Evolutionary conservation across 192 early-diverging fungal species (phyloP), one percentile per base, ranked within the genome.

Genomic region (Coemansia sp.): DNA sequence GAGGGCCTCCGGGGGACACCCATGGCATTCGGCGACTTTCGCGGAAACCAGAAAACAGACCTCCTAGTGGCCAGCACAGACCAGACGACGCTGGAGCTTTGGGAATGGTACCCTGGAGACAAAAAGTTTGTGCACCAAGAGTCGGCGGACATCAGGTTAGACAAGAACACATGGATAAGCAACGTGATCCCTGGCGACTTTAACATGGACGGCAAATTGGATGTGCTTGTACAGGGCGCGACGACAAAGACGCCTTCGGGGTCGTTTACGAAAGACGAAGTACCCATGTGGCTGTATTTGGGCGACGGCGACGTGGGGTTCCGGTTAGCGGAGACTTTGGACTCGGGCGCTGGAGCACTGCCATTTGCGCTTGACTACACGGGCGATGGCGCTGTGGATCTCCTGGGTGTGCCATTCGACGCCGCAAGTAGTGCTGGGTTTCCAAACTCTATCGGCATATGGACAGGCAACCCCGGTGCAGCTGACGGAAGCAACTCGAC

Each of bases 101-200:
- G 91, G 69, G 72, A 85, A 23, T 94, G 93, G 94, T 72, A 90
- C 56, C 85, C 87, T 26, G 61, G 85, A 14, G 51, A 21, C 30
- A 82, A 84, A 62, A 62, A 46, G 53, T 89, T 87, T 67, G 64
- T 16, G 12, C 62, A 85, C 33, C 36, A 84, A 18, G 62, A 81
- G 7, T 74, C 82, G 4, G 85, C 90, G 15, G 86, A 84, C 36
- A 84, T 89, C 23, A 78, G 77, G 43, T 38, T 71, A 1, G 63
- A 67, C 11, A 63, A 61, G 30, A 73, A 73, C 5, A 70, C 87
- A 45, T 66, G 86, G 5, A 88, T 91, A 44, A 89, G 86, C 60
- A 94, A 92, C 65, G 86, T 94, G 24, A 81, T 95, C 21, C 88
- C 92, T 3, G 92, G 91, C 44, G 95, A 98, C 71, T 98, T 88